phyloP scores from a whole-genome alignment of 257 asterid genomes.

The Voacanga thouarsii region DNA sequence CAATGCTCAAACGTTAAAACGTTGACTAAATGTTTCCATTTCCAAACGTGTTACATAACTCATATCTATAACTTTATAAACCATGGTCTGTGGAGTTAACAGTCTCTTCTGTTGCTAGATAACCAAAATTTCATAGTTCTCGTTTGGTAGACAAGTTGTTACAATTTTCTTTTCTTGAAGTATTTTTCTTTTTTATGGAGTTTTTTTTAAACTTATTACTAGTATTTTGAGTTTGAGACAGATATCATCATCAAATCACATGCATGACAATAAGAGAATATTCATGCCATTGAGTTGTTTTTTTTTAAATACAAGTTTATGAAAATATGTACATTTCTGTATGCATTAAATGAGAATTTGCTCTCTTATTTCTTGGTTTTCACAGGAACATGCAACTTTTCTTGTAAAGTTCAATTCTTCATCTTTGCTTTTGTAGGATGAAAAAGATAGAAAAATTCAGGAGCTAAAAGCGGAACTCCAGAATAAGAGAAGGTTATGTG shows the following conservation, averaged over 20 bases:
- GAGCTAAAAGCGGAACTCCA: background rate
- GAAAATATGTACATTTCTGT: background rate
- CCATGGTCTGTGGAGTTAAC: no score
- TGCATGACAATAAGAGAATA: background rate
- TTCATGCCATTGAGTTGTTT: background rate
- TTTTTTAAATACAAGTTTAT: no score
- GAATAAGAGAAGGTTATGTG: conserved; percentile 8
- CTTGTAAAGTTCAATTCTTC: background rate
- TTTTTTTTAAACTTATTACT: no score
- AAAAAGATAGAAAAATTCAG: conserved; percentile 8
- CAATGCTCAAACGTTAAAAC: no score
- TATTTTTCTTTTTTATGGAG: no score
- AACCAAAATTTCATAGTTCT: background rate
- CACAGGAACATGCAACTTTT: background rate
- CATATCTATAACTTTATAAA: background rate
- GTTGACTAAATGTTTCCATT: background rate
- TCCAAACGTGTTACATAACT: background rate
- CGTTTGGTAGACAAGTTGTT: background rate
- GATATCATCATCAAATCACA: background rate
- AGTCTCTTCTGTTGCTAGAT: no score
- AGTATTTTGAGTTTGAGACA: background rate
- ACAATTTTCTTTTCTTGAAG: no score
- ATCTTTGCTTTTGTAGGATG: background rate
- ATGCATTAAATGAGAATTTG: background rate
- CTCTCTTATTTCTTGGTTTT: background rate